These are phyloP conservation scores for Maudiozyma pseudohumilis DNA, from an alignment of 805 yeast species.

Conservation along the genomic window DNA sequence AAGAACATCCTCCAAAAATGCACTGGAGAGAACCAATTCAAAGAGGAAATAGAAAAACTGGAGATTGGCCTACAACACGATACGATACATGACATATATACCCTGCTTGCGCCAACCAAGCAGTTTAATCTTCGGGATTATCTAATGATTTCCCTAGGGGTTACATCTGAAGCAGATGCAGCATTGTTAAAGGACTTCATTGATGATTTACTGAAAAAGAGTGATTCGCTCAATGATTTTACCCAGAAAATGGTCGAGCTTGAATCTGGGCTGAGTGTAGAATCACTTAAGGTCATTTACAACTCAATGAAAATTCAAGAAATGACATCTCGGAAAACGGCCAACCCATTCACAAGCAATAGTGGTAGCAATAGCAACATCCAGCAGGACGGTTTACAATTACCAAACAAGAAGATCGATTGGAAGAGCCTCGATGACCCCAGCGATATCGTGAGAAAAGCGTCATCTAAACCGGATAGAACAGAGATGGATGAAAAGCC, in stretches of 20 bases:
- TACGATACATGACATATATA: conserved; percentile 10
- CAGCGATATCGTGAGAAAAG: conserved; percentile 7
- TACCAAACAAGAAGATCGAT: conserved; percentile 11
- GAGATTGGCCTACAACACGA: conserved; percentile 33
- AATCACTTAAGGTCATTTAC: conserved; percentile 8
- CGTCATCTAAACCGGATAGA: not conserved
- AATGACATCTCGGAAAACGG: not conserved
- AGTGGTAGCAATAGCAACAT: too few relatives aligned
- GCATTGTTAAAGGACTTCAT: conserved; percentile 19
- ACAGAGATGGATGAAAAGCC: conserved; percentile 25
- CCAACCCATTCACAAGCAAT: conserved; percentile 8
- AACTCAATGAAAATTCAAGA: not conserved
- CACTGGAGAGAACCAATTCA: conserved; percentile 28
- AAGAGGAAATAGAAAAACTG: conserved; percentile 30
- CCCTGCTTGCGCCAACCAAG: not conserved
- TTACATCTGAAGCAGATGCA: conserved; percentile 8
- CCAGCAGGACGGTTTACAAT: conserved; percentile 5
- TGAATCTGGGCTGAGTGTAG: conserved; percentile 17
- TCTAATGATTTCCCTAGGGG: conserved; percentile 9
- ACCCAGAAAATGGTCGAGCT: conserved; percentile 11
- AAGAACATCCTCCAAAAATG: conserved; percentile 31
- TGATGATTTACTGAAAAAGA: conserved; percentile 10
- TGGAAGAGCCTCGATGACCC: conserved; percentile 14
- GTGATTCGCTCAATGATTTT: conserved; percentile 8
- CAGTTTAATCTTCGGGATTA: conserved; percentile 7